These are phyloP conservation scores for Clitopilus hobsonii DNA, from an alignment of 768 basidiomycete genomes.

Conservation along the genomic window DNA sequence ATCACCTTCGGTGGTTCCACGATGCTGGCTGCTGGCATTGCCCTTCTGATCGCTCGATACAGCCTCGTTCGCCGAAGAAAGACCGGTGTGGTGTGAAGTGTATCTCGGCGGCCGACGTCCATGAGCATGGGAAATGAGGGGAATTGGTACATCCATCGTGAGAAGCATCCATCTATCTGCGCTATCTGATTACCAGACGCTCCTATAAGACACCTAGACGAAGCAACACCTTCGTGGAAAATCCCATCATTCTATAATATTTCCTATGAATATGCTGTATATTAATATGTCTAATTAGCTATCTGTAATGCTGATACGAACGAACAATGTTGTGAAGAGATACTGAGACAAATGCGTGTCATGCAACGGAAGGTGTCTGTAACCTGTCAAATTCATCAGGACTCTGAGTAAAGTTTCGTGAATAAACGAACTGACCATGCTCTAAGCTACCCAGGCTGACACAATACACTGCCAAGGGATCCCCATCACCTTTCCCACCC, in stretches of 20 bases:
- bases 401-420: not conserved
- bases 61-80: not conserved
- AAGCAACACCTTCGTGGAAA: too few species aligned
- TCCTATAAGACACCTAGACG: too few species aligned
- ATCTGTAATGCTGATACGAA: conserved; percentile 51
- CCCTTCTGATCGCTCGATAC: not conserved
- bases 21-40: not conserved
- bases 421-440: conserved; percentile 43
- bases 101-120: not conserved
- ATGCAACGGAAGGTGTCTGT: conserved; percentile 89
- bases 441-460: conserved; percentile 70
- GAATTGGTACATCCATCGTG: too few species aligned
- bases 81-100: not conserved
- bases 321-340: conserved; percentile 91
- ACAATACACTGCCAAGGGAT: conserved; percentile 75
- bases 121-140: too few species aligned
- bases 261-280: conserved; percentile 9
- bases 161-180: too few species aligned
- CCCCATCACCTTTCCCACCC: conserved; percentile 54
- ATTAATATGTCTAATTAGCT: not conserved
- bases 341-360: conserved; percentile 86
- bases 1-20: conserved; percentile 21
- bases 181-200: too few species aligned
- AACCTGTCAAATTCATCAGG: conserved; percentile 46
- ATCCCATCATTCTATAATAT: too few species aligned